Base-by-base conservation (phyloP, 2,329 filamentous ascomycete species). In the Colletotrichum sp. region DNA sequence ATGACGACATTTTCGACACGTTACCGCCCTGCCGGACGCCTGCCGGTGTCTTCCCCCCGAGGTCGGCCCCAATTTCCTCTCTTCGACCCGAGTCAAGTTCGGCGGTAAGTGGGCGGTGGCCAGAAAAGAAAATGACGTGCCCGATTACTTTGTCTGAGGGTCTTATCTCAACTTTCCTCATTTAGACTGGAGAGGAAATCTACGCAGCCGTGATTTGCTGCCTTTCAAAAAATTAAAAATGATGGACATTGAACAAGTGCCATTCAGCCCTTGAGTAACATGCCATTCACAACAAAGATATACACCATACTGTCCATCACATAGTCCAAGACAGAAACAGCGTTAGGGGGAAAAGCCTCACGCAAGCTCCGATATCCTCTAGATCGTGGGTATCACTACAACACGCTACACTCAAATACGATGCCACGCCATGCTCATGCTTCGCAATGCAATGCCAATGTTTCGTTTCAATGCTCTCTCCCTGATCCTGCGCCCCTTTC, bases 361-460 rank as follows among this genome's bases (percentile, higher is more conserved):
- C 27, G 57, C 57, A 60, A 60, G 57, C 57, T 60, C 44, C 44
- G 44, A 34, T 63, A 32, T 63, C 25, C 22, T 60, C 59, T 71
- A 74, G 39, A 59, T 71, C 72, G 36, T 28, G 61, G 61, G 72
- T 75, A 75, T 75, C 72, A 30, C 60, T 75, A 32, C 60, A 60
- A 71, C 28, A 68, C 59, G 71, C 59, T 28, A 69, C 44, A 32
- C 63, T 19, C 48, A 39, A 27, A 59, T 44, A 61, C 60, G 11
- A 57, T 70, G 71, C 71, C 22, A 60, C 39, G 69, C 69, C 30
- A 68, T 74, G 67, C 71, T 22, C 15, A 65, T 65, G 65, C 65
- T n/a, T 32, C 19, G 39, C 64, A 28, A 67, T 52, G 39, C 64
- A 16, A 52, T 61, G 66, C 48, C 19, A 57, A 32, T 32, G 19